phyloP scores from a whole-genome alignment of 345 rosid genomes.

The Nephelium lappaceum region DNA sequence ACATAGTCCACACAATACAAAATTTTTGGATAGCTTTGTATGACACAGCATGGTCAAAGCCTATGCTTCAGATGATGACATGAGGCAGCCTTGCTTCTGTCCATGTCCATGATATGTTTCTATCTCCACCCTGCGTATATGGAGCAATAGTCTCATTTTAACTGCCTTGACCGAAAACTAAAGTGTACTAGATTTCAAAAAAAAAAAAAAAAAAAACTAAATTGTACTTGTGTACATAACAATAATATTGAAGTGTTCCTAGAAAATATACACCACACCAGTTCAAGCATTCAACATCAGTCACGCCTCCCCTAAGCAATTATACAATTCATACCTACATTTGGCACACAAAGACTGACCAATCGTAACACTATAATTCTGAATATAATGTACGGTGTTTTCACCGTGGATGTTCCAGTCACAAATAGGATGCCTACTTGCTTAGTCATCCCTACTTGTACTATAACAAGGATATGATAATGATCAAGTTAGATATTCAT shows the following conservation, averaged over 20 bases:
- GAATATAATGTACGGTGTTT: not conserved
- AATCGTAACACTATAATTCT: not conserved
- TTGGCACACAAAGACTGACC: not conserved
- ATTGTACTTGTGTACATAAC: not conserved
- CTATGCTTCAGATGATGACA: not conserved
- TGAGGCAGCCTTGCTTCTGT: not conserved
- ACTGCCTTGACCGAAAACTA: not conserved
- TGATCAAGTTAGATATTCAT: not conserved
- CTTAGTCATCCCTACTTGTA: not conserved
- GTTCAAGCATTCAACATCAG: not conserved
- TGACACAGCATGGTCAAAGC: not conserved
- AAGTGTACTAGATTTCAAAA: no score
- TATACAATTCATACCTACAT: not conserved
- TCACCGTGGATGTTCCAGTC: not conserved
- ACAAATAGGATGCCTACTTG: not conserved
- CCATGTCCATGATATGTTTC: not conserved
- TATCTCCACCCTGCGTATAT: constrained; percentile 3
- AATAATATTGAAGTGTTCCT: not conserved
- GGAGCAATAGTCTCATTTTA: not conserved
- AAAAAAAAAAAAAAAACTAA: no score
- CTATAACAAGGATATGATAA: not conserved
- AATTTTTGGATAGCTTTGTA: not conserved
- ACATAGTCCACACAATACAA: not conserved
- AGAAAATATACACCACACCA: not conserved
- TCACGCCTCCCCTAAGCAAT: not conserved